Conservation (phyloP, 1,284 basidiomycete species). For the Pterulicium gracile region DNA sequence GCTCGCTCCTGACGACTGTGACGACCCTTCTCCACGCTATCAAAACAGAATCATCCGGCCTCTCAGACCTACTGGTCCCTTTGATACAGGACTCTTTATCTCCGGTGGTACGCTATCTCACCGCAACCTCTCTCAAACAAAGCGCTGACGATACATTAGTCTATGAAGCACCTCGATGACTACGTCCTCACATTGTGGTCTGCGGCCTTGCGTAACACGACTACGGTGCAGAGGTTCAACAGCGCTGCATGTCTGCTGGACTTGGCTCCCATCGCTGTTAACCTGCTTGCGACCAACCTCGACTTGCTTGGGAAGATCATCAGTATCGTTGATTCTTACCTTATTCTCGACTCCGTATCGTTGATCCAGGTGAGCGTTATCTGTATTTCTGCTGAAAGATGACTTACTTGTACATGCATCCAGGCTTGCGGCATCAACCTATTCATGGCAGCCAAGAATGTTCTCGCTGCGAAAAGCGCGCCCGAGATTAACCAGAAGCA, state of each 20-base stretch:
- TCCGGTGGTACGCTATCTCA: constrained; percentile 34
- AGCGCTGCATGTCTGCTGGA: constrained; percentile 49
- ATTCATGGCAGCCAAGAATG: constrained; percentile 39
- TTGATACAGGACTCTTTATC: constrained; percentile 69
- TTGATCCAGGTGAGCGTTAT: constrained; percentile 51
- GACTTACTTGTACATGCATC: not conserved
- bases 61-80: constrained; percentile 56
- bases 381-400: no score
- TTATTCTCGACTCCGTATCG: constrained; percentile 57
- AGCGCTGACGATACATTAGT: constrained; percentile 29
- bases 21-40: constrained; percentile 63
- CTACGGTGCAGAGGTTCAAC: constrained; percentile 35
- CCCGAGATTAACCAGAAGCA: constrained; percentile 45
- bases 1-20: constrained; percentile 60
- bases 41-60: constrained; percentile 44
- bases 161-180: constrained; percentile 64
- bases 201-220: constrained; percentile 59
- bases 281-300: constrained; percentile 56
- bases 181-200: constrained; percentile 75
- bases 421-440: constrained; percentile 43
- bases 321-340: constrained; percentile 70
- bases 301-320: constrained; percentile 66
- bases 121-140: constrained; percentile 1
- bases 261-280: constrained; percentile 56
- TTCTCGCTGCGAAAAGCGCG: constrained; percentile 35